A percentile compares a stretch with the other conserved stretches of the same genome.
Conservation (phyloP, 345 rosid genomes). For the Syzygium aromaticum region DNA sequence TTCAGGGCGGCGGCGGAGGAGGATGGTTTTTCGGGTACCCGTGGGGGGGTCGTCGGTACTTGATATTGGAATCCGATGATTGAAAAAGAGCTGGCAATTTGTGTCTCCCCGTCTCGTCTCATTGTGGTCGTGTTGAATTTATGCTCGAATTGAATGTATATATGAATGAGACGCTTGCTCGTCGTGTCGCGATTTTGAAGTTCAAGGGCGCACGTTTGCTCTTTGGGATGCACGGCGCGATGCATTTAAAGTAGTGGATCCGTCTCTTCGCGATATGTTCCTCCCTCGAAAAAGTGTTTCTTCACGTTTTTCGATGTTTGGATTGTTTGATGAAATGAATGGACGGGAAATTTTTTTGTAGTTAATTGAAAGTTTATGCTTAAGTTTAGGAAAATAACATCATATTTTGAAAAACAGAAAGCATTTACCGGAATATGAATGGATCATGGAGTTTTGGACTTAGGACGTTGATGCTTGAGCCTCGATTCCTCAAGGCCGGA, state of each 20-base stretch:
- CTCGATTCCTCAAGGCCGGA: background rate
- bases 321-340: background rate
- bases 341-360: background rate
- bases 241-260: fast-evolving
- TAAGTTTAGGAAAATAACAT: background rate
- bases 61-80: background rate
- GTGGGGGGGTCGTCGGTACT: background rate
- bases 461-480: fast-evolving
- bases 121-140: background rate
- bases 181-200: background rate
- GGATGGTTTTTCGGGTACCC: background rate
- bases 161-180: background rate
- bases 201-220: fast-evolving
- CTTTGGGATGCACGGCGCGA: background rate
- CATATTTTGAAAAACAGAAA: fast-evolving
- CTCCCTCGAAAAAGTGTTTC: fast-evolving
- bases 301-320: fast-evolving
- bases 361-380: background rate
- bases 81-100: background rate
- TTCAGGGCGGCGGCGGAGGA: background rate
- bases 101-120: background rate
- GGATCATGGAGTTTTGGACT: fast-evolving
- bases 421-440: background rate
- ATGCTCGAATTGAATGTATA: background rate
- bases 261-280: too few relatives aligned